Evolutionary conservation across 257 asterid genomes (phyloP), one percentile per base, ranked within the genome.

Genomic region (Solanum corneliomulleri): DNA sequence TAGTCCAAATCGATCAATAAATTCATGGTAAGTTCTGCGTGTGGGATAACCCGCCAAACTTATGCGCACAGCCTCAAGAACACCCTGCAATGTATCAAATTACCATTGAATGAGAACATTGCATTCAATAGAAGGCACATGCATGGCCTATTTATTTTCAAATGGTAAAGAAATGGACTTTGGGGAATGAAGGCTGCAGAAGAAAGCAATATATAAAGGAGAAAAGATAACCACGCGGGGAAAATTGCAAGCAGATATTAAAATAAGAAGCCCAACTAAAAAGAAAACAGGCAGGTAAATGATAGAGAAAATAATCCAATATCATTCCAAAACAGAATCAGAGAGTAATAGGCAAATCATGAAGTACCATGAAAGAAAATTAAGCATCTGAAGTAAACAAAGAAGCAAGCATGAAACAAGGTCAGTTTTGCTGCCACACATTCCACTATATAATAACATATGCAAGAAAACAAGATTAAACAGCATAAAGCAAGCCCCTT

Each of bases 31-130:
- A 86, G 98, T 94, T 93, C 94, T 97, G 90, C 99, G 95, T 9
- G 99, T 96, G 85, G 99, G 99, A 87, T 97, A 97, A 85, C 99
- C 99, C 2, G 99, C 99, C 95, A 97, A 90, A 93, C 99, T 97
- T 90, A 97, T 97, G 62, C 99, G 98, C 86, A 97, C 98, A 87
- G 99, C 99, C 92, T 97, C 99, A 71, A 97, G 87, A 88, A 97
- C 99, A 92, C 99, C 99, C 99, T 97, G 93, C 92, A 92, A 58
- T 75, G 89, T 60, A 82, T 69, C 78, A 88, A 25, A 89, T 66
- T 88, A 82, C 52, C 83, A 69, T 60, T 15, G 82, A 41, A 62
- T 49, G 58, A 85, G 78, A 64, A 58, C 45, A 74, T 35, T 47
- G 2, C 31, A 37, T 37, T 85, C 82, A 72, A 86, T 12, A 78